These are phyloP conservation scores for Salix exigua DNA, from an alignment of 345 rosid species.

Conservation along the genomic window DNA sequence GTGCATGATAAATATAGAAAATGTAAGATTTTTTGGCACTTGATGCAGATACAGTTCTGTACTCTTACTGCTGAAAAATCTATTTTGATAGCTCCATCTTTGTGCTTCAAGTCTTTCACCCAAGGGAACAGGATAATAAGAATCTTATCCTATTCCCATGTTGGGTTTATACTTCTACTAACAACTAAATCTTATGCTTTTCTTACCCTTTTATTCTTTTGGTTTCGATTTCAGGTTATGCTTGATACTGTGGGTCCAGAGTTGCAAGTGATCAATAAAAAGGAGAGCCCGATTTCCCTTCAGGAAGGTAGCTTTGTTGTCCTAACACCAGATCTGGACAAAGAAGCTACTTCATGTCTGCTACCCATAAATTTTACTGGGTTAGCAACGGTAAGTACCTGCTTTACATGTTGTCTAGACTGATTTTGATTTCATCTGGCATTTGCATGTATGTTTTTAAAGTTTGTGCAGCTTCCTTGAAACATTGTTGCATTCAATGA, in stretches of 20 bases:
- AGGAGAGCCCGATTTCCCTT: slow-evolving; percentile 50
- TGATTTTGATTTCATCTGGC: not conserved
- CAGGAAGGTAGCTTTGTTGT: slow-evolving; percentile 40
- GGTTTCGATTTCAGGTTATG: slow-evolving; percentile 48
- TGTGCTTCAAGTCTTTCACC: not conserved
- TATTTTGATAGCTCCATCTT: not conserved
- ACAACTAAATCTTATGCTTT: not conserved
- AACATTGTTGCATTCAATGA: not conserved
- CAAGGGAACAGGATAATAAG: not conserved
- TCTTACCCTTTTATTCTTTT: slow-evolving; percentile 1
- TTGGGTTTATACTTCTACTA: not conserved
- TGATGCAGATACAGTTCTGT: not conserved
- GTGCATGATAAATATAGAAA: not conserved
- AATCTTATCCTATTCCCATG: not conserved
- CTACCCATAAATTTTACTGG: slow-evolving; percentile 63
- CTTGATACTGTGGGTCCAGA: slow-evolving; percentile 71
- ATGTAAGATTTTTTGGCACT: not conserved
- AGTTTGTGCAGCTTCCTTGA: not conserved
- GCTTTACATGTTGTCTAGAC: not conserved
- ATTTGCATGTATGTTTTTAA: not conserved
- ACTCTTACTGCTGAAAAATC: not conserved
- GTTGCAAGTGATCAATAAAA: slow-evolving; percentile 52
- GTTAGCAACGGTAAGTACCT: slow-evolving; percentile 41
- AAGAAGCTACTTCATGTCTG: slow-evolving; percentile 53
- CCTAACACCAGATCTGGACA: slow-evolving; percentile 58